Conservation (phyloP, 371 early-diverging fungal species). For the Mucor racemosus region DNA sequence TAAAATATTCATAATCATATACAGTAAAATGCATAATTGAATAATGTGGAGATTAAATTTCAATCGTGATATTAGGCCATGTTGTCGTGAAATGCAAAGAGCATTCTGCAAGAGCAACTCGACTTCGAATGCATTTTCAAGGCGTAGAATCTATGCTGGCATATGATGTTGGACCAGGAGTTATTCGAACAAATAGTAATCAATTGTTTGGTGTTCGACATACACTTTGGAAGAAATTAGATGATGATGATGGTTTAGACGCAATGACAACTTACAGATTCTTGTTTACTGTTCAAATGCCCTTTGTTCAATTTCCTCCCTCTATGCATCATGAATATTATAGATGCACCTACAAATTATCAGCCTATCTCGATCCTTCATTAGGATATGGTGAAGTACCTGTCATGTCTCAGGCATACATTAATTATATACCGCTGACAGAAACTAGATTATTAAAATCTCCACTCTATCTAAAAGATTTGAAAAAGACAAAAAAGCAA, state of each 20-base stretch:
- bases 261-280: slow-evolving; percentile 10
- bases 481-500: background rate
- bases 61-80: background rate
- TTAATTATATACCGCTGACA: slow-evolving; percentile 12
- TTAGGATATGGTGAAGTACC: slow-evolving; percentile 1
- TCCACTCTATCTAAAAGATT: slow-evolving; percentile 5
- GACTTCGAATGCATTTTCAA: slow-evolving; percentile 7
- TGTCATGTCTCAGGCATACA: slow-evolving; percentile 2
- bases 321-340: slow-evolving; percentile 19
- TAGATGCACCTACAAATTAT: slow-evolving; percentile 8
- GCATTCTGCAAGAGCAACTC: slow-evolving; percentile 4
- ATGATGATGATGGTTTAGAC: background rate
- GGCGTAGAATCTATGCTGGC: slow-evolving; percentile 9
- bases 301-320: slow-evolving; percentile 27
- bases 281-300: slow-evolving; percentile 25
- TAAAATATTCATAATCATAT: background rate
- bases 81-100: slow-evolving; percentile 12
- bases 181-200: slow-evolving; percentile 4
- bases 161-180: slow-evolving; percentile 14
- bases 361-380: slow-evolving; percentile 9
- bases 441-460: slow-evolving; percentile 14
- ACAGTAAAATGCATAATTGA: background rate
- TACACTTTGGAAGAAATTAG: slow-evolving; percentile 4
- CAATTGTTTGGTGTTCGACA: slow-evolving; percentile 6
- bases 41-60: too few relatives aligned